Evolutionary conservation across 345 rosid species (phyloP).

Genomic region (Punica granatum): DNA sequence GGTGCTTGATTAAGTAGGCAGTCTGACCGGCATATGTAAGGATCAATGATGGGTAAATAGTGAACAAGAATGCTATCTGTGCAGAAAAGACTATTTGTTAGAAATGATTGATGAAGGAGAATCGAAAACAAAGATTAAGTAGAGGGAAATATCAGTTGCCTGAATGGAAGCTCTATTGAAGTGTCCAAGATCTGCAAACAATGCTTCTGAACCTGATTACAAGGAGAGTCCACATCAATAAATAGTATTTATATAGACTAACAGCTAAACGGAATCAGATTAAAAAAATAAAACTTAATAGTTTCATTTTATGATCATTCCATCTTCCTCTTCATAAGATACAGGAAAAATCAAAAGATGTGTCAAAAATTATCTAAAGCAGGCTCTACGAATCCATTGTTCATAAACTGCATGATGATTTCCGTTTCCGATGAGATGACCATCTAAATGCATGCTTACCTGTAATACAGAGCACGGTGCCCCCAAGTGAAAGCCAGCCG

Average conservation of each 20-base stretch:
- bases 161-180: slow-evolving; percentile 56
- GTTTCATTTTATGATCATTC: background rate
- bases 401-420: background rate
- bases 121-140: slow-evolving; percentile 1
- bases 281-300: background rate
- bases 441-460: slow-evolving; percentile 27
- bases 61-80: slow-evolving; percentile 62
- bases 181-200: slow-evolving; percentile 91
- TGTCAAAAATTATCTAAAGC: too few relatives aligned
- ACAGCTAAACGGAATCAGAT: too few relatives aligned
- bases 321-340: background rate
- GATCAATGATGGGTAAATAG: slow-evolving; percentile 77
- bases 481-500: slow-evolving; percentile 78
- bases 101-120: background rate
- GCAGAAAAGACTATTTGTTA: slow-evolving; percentile 12
- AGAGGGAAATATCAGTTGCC: slow-evolving; percentile 18
- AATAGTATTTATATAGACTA: background rate
- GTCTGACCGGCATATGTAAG: slow-evolving; percentile 90
- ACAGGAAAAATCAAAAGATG: too few relatives aligned
- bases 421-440: background rate
- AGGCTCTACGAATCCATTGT: background rate
- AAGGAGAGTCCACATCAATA: background rate
- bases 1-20: slow-evolving; percentile 65
- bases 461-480: slow-evolving; percentile 80
- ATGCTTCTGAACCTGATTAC: slow-evolving; percentile 70